phyloP scores from a whole-genome alignment of 129 eudicot species.

The Escallonia herrerae region DNA sequence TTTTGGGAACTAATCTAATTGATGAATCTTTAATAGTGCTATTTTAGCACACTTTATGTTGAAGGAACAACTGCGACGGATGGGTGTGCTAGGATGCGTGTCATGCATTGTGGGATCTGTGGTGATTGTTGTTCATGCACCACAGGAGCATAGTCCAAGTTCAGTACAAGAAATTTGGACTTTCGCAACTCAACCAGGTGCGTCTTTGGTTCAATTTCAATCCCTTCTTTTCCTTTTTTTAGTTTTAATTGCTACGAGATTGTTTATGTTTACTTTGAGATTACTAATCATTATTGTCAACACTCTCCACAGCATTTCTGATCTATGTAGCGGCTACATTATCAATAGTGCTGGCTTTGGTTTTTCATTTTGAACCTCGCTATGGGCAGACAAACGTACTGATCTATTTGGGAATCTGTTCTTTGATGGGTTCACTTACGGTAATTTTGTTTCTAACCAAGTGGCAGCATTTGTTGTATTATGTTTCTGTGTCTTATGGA shows the following conservation, averaged over 20 bases:
- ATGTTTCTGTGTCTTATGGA: neutral
- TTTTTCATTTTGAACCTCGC: constrained; percentile 79
- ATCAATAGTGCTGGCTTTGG: constrained; percentile 60
- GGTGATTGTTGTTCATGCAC: constrained; percentile 86
- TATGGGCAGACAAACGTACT: constrained; percentile 84
- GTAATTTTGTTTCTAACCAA: constrained; percentile 24
- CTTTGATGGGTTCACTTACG: constrained; percentile 83
- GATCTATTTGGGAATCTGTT: constrained; percentile 83
- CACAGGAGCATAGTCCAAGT: constrained; percentile 63
- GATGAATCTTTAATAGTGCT: constrained; percentile 51
- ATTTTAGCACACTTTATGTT: constrained; percentile 80
- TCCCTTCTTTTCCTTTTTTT: neutral
- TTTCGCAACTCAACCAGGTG: constrained; percentile 86
- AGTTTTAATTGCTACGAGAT: neutral
- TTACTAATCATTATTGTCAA: constrained; percentile 3
- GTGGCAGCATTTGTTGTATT: neutral
- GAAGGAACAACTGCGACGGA: constrained; percentile 55
- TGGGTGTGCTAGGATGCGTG: constrained; percentile 80
- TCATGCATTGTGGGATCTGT: constrained; percentile 85
- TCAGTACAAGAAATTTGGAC: constrained; percentile 79
- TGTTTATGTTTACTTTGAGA: neutral
- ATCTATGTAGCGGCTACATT: constrained; percentile 61
- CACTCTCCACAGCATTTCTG: constrained; percentile 60
- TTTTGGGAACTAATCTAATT: constrained; percentile 15
- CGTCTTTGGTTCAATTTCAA: neutral